A percentile compares a stretch with the other conserved stretches of the same genome.
These are phyloP conservation scores for Sclerotinia sclerotiorum DNA, from an alignment of 2,329 filamentous ascomycete species.

Conservation along the genomic window DNA sequence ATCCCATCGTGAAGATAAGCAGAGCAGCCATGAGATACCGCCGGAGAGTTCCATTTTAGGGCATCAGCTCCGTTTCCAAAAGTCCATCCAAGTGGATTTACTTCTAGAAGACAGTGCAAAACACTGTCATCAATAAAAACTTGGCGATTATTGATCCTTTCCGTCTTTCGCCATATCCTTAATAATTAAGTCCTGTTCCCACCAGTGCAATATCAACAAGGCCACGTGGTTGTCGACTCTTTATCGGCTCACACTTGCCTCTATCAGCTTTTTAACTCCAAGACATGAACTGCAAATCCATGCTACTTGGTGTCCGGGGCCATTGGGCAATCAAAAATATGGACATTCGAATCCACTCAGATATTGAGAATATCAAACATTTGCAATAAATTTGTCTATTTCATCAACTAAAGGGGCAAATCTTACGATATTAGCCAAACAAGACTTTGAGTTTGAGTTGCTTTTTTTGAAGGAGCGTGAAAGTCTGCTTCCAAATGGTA, in stretches of 20 bases:
- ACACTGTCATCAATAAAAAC: background rate
- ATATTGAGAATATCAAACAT: background rate
- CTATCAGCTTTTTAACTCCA: background rate
- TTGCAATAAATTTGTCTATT: background rate
- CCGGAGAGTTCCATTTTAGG: background rate
- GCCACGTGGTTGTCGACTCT: background rate
- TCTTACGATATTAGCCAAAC: background rate
- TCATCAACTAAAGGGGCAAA: background rate
- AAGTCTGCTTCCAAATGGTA: no score
- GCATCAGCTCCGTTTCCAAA: background rate
- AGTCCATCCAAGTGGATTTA: background rate
- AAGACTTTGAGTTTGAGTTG: background rate
- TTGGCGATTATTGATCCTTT: background rate
- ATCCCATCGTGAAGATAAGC: background rate
- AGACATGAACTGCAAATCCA: background rate
- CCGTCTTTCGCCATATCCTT: background rate
- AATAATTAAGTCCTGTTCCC: background rate
- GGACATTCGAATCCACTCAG: background rate
- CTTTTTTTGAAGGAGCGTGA: background rate
- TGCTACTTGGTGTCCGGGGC: background rate
- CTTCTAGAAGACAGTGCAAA: background rate
- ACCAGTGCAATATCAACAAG: background rate
- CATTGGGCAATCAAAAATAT: background rate
- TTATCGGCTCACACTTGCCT: background rate
- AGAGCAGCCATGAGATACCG: background rate